These are phyloP conservation scores for Pogostemon cablin DNA, from an alignment of 257 asterid species.

Conservation along the genomic window DNA sequence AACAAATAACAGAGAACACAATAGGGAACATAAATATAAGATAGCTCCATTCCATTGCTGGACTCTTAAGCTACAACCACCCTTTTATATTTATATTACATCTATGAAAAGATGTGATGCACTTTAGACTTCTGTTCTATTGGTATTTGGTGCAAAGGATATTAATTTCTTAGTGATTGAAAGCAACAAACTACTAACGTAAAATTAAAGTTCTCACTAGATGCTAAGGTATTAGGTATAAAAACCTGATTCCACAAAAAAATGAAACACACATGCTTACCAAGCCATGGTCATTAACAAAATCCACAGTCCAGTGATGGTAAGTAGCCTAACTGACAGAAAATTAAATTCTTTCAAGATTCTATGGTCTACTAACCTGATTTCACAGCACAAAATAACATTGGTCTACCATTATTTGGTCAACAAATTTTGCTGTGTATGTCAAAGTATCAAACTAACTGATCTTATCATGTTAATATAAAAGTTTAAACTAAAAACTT, in stretches of 20 bases:
- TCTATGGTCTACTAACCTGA: conserved; percentile 2
- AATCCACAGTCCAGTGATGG: neutral
- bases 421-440: neutral
- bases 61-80: neutral
- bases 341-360: neutral
- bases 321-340: conserved; percentile 12
- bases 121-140: neutral
- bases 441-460: conserved; percentile 13
- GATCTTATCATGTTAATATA: neutral
- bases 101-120: neutral
- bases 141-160: neutral
- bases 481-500: neutral
- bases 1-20: conserved; percentile 3
- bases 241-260: conserved; percentile 7
- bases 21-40: neutral
- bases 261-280: neutral
- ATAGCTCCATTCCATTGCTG: conserved; percentile 7
- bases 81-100: conserved; percentile 10
- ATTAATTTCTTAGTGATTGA: neutral
- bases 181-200: conserved; percentile 17
- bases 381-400: neutral
- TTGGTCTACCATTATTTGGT: neutral
- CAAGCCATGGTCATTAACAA: neutral
- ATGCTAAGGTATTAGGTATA: neutral
- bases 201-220: neutral